A percentile compares a stretch with the other conserved stretches of the same genome.
Conservation (phyloP, 345 rosid species). For the Draba incana region DNA sequence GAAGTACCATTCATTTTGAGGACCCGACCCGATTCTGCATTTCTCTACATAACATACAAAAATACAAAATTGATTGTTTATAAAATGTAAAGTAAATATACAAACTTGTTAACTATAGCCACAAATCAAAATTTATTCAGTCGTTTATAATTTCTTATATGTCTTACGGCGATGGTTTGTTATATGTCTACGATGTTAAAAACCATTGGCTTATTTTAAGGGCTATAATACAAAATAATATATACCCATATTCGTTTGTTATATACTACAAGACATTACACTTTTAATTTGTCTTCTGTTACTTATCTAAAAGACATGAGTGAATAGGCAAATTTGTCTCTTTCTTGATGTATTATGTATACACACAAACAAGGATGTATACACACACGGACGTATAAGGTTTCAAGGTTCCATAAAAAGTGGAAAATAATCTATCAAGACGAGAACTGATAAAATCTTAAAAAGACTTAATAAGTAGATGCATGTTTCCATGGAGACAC, state of each 20-base stretch:
- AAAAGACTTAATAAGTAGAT: slow-evolving; percentile 13
- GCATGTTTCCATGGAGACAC: slow-evolving; percentile 39
- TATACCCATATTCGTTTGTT: slow-evolving; percentile 18
- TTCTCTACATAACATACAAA: slow-evolving; percentile 52
- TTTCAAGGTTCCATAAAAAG: slow-evolving; percentile 36
- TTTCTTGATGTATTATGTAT: slow-evolving; percentile 29
- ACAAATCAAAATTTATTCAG: background rate
- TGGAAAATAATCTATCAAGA: slow-evolving; percentile 36
- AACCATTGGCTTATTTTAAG: slow-evolving; percentile 34
- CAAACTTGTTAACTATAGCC: background rate
- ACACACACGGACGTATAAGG: slow-evolving; percentile 7
- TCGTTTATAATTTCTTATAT: background rate
- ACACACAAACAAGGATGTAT: background rate
- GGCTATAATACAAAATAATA: slow-evolving; percentile 17
- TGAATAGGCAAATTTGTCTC: slow-evolving; percentile 39
- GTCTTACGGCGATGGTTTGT: slow-evolving; percentile 22
- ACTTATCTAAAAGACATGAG: slow-evolving; percentile 30
- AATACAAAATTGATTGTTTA: background rate
- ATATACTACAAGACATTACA: slow-evolving; percentile 36
- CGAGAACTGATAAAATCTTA: slow-evolving; percentile 15
- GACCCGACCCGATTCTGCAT: slow-evolving; percentile 92
- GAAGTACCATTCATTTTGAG: slow-evolving; percentile 98
- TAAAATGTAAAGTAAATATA: background rate
- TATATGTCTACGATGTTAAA: slow-evolving; percentile 27
- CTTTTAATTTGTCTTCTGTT: slow-evolving; percentile 39